Base-by-base conservation (phyloP, 257 asterid species). In the Avicennia marina region DNA sequence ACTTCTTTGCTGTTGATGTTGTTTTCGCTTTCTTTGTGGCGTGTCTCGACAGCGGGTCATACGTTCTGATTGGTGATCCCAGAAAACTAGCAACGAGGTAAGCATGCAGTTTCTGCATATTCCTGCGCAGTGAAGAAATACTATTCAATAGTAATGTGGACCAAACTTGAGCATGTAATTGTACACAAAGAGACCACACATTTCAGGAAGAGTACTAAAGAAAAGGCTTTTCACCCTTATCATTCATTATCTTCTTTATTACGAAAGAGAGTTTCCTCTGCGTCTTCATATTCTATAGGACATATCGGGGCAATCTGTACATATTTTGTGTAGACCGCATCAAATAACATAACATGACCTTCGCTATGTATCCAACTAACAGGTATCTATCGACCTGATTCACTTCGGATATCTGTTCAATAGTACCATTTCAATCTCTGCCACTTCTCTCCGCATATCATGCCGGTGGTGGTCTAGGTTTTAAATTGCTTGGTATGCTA, bases 381-480 rank as follows among this genome's bases (percentile, higher is more conserved):
- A 89, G 97, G 83, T 89, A 89, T 60, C 41, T 86, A 33, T 84
- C 86, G 25, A 83, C 93, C 56, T 90, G 97, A 96, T 84, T 87
- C 77, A 47, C 65, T 12, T 90, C 87, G 21, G 97, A 90, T 55
- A 67, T 90, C 41, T 84, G 86, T 79, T 90, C 97, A 47, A 90
- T 95, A 1, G 56, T 84, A 4, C 96, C 95, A 21, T 82, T 87
- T 71, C 94, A 77, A 57, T 67, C 85, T 54, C 73, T 87, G 39
- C 72, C 83, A 76, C 72, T 77, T 57, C 77, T 82, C 65, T 86
- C 84, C 87, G 76, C 87, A 11, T 59, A 78, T 57, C 95, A 89
- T 48, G 72, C 74, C 39, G 89, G 86, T 11, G 89, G 86, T 11
- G 90, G 90, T 13, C 52, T 89, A 4, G 94, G 93, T 9, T 79